A percentile compares a stretch with the other conserved stretches of the same genome.
Conservation (phyloP, 2,329 filamentous ascomycete species). For the Claviceps humidiphila region DNA sequence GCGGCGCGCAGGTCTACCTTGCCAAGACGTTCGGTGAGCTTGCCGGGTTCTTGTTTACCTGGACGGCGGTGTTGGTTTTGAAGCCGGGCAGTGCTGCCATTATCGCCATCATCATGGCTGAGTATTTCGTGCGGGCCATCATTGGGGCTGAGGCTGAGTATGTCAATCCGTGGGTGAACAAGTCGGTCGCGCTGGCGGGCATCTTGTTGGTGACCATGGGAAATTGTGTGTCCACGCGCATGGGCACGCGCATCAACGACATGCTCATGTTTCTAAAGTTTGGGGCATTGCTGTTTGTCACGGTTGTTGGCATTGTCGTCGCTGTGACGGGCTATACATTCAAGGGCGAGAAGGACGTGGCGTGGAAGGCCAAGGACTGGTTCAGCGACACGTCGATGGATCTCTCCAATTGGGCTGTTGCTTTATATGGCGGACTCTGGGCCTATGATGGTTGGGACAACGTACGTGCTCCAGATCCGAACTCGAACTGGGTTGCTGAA, state of each 20-base stretch:
- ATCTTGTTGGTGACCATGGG: conserved; percentile 65
- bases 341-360: conserved; percentile 58
- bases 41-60: conserved; percentile 86
- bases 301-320: conserved; percentile 78
- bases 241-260: conserved; percentile 80
- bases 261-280: conserved; percentile 97
- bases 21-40: conserved; percentile 94
- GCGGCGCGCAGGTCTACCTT: conserved; percentile 85
- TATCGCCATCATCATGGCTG: conserved; percentile 93
- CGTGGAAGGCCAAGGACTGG: conserved; percentile 83
- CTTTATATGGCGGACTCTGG: conserved; percentile 91
- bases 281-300: conserved; percentile 73
- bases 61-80: conserved; percentile 86
- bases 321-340: conserved; percentile 73
- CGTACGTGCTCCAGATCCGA: conserved; percentile 36
- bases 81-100: conserved; percentile 92
- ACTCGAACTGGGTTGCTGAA: too few species aligned
- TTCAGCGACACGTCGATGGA: conserved; percentile 75
- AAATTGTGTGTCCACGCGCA: conserved; percentile 81
- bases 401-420: conserved; percentile 80
- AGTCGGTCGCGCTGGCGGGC: conserved; percentile 68
- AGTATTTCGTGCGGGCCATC: conserved; percentile 82
- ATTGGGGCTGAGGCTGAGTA: conserved; percentile 76
- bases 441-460: conserved; percentile 99
- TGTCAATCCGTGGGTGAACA: conserved; percentile 79